phyloP scores from a whole-genome alignment of 371 early-diverging fungal species.

The Chytridium lagenaria region DNA sequence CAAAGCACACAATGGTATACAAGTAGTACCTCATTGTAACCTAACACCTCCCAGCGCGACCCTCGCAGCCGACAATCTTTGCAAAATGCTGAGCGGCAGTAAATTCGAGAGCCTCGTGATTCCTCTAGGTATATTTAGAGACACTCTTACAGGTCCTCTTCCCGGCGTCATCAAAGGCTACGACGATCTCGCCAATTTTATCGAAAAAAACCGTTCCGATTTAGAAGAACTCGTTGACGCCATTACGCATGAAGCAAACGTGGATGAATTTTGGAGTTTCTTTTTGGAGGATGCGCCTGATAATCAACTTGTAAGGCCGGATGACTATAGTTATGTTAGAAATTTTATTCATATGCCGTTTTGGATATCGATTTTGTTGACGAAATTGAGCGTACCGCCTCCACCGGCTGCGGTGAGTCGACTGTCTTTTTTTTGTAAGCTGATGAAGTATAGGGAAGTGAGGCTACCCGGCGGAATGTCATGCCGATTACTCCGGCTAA shows the following conservation, averaged over 20 bases:
- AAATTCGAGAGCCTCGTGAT: constrained; percentile 28
- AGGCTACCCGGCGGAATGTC: constrained; percentile 43
- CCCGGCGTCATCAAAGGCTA: constrained; percentile 36
- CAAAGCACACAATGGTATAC: constrained; percentile 44
- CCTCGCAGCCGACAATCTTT: constrained; percentile 27
- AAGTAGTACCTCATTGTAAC: background rate
- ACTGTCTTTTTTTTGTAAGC: constrained; percentile 17
- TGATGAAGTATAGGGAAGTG: constrained; percentile 32
- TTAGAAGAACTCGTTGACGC: constrained; percentile 46
- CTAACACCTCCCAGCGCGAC: constrained; percentile 26
- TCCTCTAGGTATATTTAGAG: constrained; percentile 40
- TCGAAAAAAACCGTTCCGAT: constrained; percentile 47
- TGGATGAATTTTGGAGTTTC: constrained; percentile 57
- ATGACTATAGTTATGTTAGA: constrained; percentile 56
- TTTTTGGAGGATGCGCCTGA: constrained; percentile 53
- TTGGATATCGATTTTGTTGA: constrained; percentile 53
- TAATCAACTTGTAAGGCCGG: constrained; percentile 58
- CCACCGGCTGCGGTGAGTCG: constrained; percentile 41
- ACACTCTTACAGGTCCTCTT: constrained; percentile 33
- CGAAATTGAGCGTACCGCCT: constrained; percentile 53
- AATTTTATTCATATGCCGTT: constrained; percentile 58
- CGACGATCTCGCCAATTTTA: constrained; percentile 52
- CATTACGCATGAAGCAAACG: constrained; percentile 36
- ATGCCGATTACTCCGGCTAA: constrained; percentile 57
- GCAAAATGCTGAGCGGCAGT: constrained; percentile 16